These are phyloP conservation scores for Leccinum pellstonianum DNA, from an alignment of 768 basidiomycete genomes.

Conservation along the genomic window DNA sequence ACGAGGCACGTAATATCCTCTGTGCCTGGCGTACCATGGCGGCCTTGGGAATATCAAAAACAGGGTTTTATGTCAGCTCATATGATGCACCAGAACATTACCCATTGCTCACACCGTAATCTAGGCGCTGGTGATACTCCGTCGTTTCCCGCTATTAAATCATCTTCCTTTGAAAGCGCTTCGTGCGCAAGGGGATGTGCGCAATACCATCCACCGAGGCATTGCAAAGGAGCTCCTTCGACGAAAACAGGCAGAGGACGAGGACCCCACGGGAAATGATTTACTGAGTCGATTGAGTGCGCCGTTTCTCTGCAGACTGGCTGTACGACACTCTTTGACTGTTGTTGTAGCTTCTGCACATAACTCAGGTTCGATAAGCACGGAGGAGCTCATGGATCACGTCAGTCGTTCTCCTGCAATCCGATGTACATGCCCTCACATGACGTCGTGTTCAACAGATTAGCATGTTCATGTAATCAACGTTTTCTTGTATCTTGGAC, in stretches of 20 bases:
- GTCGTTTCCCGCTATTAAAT: constrained; percentile 7
- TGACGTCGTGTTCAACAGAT: constrained; percentile 1
- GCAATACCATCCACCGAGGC: constrained; percentile 12
- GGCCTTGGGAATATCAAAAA: constrained; percentile 1
- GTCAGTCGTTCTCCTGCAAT: not conserved
- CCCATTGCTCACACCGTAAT: not conserved
- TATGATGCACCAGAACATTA: not conserved
- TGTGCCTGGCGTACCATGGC: constrained; percentile 8
- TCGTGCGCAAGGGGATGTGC: constrained; percentile 12
- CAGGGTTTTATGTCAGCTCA: constrained; percentile 3
- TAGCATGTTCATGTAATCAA: constrained; percentile 13
- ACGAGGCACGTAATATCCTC: constrained; percentile 5
- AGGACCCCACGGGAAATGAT: constrained; percentile 1
- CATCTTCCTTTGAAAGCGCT: constrained; percentile 11
- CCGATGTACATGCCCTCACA: not conserved
- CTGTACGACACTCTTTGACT: not conserved
- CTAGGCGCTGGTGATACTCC: constrained; percentile 3
- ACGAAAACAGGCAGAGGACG: not conserved
- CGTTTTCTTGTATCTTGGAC: not conserved
- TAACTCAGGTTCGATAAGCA: constrained; percentile 5
- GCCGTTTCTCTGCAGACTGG: not conserved
- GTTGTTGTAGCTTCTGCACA: constrained; percentile 1
- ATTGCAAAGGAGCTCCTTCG: constrained; percentile 15
- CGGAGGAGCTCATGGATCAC: constrained; percentile 5
- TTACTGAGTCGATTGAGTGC: constrained; percentile 5